Conservation (phyloP, 495 filamentous ascomycete species). For the Trichoderma parareesei region DNA sequence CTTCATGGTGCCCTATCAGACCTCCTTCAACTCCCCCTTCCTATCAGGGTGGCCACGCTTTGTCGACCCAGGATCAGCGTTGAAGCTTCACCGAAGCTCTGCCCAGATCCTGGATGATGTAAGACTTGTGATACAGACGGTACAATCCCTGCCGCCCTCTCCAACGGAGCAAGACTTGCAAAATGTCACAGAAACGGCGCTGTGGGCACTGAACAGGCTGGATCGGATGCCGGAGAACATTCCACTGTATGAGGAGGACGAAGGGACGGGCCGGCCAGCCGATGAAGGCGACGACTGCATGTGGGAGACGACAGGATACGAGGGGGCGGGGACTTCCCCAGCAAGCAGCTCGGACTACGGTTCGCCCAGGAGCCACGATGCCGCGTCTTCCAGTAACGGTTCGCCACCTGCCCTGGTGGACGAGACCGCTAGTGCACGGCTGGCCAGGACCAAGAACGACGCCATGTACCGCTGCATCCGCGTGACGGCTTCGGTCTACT, state of each 20-base stretch:
- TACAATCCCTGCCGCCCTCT: conserved; percentile 22
- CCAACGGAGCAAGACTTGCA: conserved; percentile 24
- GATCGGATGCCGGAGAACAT: conserved; percentile 19
- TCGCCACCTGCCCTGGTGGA: conserved; percentile 13
- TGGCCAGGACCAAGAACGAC: conserved; percentile 15
- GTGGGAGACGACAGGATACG: not conserved
- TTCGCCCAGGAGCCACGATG: not conserved
- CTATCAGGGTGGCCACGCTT: conserved; percentile 22
- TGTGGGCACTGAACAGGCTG: conserved; percentile 29
- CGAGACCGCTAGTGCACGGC: not conserved
- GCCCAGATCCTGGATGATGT: conserved; percentile 35
- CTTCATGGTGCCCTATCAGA: conserved; percentile 20
- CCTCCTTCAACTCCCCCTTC: conserved; percentile 31
- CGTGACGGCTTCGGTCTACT: conserved; percentile 27
- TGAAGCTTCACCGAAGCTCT: conserved; percentile 23
- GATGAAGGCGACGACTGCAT: conserved; percentile 3
- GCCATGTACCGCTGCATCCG: conserved; percentile 28
- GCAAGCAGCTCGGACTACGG: not conserved
- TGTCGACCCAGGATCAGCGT: conserved; percentile 22
- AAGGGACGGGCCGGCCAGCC: not conserved
- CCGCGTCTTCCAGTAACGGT: not conserved
- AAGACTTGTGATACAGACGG: conserved; percentile 25
- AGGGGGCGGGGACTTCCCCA: conserved; percentile 1
- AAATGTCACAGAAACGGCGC: conserved; percentile 24
- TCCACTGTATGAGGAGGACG: conserved; percentile 11